Conservation (phyloP, 345 rosid species). For the Salix udensis region DNA sequence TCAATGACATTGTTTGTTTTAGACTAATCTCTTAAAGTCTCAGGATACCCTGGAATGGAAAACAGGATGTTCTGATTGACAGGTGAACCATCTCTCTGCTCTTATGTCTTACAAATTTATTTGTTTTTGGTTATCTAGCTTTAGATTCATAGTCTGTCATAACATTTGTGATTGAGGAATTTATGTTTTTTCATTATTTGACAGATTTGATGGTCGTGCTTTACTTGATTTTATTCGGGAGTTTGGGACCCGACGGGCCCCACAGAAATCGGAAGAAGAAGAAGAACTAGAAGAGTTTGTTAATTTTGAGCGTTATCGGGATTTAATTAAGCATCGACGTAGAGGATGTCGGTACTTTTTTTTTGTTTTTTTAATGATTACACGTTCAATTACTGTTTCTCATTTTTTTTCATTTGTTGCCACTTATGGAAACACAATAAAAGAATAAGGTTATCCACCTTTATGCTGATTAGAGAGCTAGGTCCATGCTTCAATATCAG, state of each 20-base stretch:
- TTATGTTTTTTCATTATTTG: background rate
- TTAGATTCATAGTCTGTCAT: background rate
- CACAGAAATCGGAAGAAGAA: conserved; percentile 77
- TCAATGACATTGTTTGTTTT: background rate
- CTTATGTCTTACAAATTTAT: background rate
- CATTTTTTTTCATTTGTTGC: conserved; percentile 6
- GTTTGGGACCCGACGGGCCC: conserved; percentile 49
- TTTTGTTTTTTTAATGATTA: conserved; percentile 21
- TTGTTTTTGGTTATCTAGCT: background rate
- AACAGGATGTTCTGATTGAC: conserved; percentile 76
- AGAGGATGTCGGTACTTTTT: conserved; percentile 99
- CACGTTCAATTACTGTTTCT: conserved; percentile 20
- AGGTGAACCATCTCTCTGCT: conserved; percentile 33
- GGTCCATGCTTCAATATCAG: background rate
- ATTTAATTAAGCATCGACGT: conserved; percentile 99
- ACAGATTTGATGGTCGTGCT: conserved; percentile 87
- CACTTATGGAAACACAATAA: conserved; percentile 12
- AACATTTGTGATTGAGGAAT: background rate
- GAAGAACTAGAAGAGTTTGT: conserved; percentile 99
- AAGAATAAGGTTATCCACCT: conserved; percentile 15
- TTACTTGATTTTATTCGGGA: conserved; percentile 91
- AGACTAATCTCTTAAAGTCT: background rate
- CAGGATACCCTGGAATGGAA: conserved; percentile 95
- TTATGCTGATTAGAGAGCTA: conserved; percentile 3
- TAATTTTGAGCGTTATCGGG: conserved; percentile 99